phyloP scores from a whole-genome alignment of 2,329 filamentous ascomycete genomes.

The Leptographium wingfieldii region DNA sequence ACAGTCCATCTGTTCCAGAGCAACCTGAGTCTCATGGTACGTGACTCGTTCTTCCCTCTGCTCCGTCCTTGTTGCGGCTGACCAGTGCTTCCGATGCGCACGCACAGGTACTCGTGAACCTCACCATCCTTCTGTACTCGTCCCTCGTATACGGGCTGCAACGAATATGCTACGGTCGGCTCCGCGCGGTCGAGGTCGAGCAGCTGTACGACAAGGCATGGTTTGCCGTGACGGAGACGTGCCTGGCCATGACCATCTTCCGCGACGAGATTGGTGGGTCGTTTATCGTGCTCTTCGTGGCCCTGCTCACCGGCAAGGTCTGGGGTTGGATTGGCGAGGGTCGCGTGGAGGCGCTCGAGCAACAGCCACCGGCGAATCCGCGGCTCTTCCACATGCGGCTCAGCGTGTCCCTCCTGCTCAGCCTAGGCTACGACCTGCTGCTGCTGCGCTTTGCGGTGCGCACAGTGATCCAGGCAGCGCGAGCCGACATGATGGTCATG shows the following conservation, averaged over 20 bases:
- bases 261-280: constrained; percentile 87
- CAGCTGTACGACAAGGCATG: constrained; percentile 95
- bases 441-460: constrained; percentile 73
- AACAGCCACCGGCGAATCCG: constrained; percentile 84
- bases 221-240: constrained; percentile 96
- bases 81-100: too few species aligned
- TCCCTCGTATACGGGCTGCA: constrained; percentile 79
- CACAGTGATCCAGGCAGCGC: constrained; percentile 72
- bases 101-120: constrained; percentile 72
- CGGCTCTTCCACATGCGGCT: constrained; percentile 77
- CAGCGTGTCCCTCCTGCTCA: constrained; percentile 63
- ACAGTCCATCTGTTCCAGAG: constrained; percentile 95
- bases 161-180: constrained; percentile 75
- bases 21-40: constrained; percentile 84
- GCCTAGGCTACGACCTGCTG: constrained; percentile 65
- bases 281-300: constrained; percentile 94
- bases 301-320: constrained; percentile 83
- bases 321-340: constrained; percentile 99
- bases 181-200: constrained; percentile 90
- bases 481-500: constrained; percentile 99
- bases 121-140: constrained; percentile 69
- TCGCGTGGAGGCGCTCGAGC: constrained; percentile 84
- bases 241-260: constrained; percentile 96
- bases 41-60: constrained; percentile 16
- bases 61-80: too few species aligned